These are phyloP conservation scores for Ascosphaera apis DNA, from an alignment of 2,329 filamentous ascomycete species.

Conservation along the genomic window DNA sequence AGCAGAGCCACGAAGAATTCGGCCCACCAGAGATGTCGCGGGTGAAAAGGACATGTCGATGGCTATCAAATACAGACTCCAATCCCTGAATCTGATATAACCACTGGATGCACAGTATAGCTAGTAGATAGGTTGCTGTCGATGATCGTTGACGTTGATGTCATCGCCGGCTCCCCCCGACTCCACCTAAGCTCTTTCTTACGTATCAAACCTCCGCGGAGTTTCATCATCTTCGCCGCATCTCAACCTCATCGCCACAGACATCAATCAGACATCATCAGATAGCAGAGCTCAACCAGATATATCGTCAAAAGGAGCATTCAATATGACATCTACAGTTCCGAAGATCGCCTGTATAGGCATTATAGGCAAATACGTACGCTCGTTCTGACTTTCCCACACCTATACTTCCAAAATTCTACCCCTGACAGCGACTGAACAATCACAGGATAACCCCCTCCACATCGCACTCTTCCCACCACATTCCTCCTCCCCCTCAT, in stretches of 20 bases:
- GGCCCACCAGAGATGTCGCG: not conserved
- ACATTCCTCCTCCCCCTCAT: conserved; percentile 32
- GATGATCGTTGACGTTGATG: no score
- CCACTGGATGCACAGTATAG: no score
- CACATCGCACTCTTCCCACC: conserved; percentile 79
- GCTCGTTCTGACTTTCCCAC: conserved; percentile 7
- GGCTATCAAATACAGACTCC: no score
- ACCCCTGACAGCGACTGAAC: not conserved
- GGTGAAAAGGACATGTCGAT: not conserved
- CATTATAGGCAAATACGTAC: conserved; percentile 78
- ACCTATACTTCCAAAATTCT: not conserved
- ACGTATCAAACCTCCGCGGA: no score
- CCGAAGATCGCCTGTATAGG: conserved; percentile 64
- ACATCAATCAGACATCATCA: no score
- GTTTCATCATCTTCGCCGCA: no score
- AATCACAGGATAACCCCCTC: conserved; percentile 68
- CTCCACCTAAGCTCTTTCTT: no score
- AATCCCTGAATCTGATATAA: no score
- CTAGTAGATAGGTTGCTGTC: no score
- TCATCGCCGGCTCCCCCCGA: no score
- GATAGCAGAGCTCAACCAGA: no score
- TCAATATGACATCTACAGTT: not conserved
- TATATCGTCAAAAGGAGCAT: not conserved
- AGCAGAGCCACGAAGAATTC: not conserved
- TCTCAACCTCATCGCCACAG: not conserved